A percentile compares a stretch with the other conserved stretches of the same genome.
These are phyloP conservation scores for Suillus placidus DNA, from an alignment of 768 basidiomycete species.

Conservation along the genomic window DNA sequence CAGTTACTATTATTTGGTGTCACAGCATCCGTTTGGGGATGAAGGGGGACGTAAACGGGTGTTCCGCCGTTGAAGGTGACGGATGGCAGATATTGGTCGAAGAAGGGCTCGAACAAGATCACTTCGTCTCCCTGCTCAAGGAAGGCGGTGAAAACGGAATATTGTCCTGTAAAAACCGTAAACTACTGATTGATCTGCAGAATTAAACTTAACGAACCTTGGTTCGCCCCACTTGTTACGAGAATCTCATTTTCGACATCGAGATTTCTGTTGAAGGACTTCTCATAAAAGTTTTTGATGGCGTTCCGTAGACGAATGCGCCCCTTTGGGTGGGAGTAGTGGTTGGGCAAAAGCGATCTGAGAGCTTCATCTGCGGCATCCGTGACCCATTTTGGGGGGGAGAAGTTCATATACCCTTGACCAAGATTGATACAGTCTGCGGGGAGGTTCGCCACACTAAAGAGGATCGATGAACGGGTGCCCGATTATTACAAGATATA, in stretches of 20 bases:
- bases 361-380: slow-evolving; percentile 75
- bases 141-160: slow-evolving; percentile 91
- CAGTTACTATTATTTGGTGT: slow-evolving; percentile 74
- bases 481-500: slow-evolving; percentile 13
- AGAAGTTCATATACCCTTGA: slow-evolving; percentile 93
- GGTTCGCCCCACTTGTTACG: slow-evolving; percentile 96
- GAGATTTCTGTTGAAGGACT: slow-evolving; percentile 67
- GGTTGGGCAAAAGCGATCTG: slow-evolving; percentile 63
- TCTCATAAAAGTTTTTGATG: slow-evolving; percentile 77
- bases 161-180: slow-evolving; percentile 66
- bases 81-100: slow-evolving; percentile 93
- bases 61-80: slow-evolving; percentile 93
- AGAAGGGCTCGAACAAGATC: slow-evolving; percentile 98
- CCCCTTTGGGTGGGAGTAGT: slow-evolving; percentile 92
- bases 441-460: slow-evolving; percentile 85
- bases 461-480: slow-evolving; percentile 5
- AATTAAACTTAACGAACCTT: slow-evolving; percentile 55
- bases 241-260: slow-evolving; percentile 87
- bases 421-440: slow-evolving; percentile 94
- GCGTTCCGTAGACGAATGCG: slow-evolving; percentile 86
- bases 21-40: slow-evolving; percentile 66
- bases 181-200: slow-evolving; percentile 4
- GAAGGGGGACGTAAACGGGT: slow-evolving; percentile 93
- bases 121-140: slow-evolving; percentile 93
- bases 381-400: slow-evolving; percentile 79